phyloP scores from a whole-genome alignment of 345 rosid genomes.

The Psidium guajava region DNA sequence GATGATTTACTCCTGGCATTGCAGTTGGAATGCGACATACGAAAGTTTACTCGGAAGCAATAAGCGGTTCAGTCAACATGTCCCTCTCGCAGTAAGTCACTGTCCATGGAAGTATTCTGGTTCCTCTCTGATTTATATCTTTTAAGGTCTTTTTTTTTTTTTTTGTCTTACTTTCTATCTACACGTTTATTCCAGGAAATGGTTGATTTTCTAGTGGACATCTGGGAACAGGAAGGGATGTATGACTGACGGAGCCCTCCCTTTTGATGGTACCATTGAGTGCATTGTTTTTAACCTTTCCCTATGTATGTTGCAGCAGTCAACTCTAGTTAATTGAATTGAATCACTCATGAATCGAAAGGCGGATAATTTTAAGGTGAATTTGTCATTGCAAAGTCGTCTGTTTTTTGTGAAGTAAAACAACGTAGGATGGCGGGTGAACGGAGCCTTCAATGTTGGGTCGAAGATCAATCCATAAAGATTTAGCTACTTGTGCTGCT shows the following conservation, averaged over 20 bases:
- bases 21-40: conserved; percentile 71
- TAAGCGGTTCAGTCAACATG: conserved; percentile 65
- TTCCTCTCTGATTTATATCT: not conserved
- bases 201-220: conserved; percentile 87
- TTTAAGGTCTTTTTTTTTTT: not conserved
- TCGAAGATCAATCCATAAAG: not conserved
- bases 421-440: not conserved
- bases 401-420: not conserved
- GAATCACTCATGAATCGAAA: not conserved
- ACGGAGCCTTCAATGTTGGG: not conserved
- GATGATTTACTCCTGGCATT: conserved; percentile 15
- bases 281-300: not conserved
- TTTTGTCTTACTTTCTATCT: not conserved
- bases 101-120: not conserved
- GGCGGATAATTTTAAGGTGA: not conserved
- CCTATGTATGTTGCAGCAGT: not conserved
- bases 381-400: not conserved
- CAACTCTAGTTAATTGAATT: not conserved
- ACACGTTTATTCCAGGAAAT: conserved; percentile 51
- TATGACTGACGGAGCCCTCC: conserved; percentile 39
- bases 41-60: conserved; percentile 77
- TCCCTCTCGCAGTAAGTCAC: conserved; percentile 68
- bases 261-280: not conserved
- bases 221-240: conserved; percentile 90
- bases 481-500: not conserved